phyloP scores from a whole-genome alignment of 2,329 filamentous ascomycete species.

The Paraphoma sp. region DNA sequence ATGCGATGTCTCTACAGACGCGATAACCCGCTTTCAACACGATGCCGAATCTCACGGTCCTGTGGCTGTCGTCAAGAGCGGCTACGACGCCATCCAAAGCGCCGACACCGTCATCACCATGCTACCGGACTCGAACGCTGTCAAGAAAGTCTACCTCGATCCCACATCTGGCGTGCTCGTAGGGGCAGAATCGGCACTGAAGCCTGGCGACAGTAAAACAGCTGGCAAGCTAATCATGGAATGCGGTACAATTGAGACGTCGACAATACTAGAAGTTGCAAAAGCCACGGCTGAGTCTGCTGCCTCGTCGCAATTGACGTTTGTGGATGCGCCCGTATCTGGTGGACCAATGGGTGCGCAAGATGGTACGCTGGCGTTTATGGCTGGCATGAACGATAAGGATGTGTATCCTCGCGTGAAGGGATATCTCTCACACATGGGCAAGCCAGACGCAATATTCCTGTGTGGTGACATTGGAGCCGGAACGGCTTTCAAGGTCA shows the following conservation, averaged over 20 bases:
- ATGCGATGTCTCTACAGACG: constrained; percentile 48
- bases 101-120: constrained; percentile 52
- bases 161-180: constrained; percentile 48
- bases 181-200: constrained; percentile 35
- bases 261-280: constrained; percentile 80
- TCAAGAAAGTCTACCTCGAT: constrained; percentile 52
- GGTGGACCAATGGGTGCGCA: constrained; percentile 89
- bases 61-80: constrained; percentile 46
- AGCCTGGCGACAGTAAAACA: constrained; percentile 31
- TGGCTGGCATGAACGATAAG: constrained; percentile 73
- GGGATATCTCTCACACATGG: constrained; percentile 78
- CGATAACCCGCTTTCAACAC: constrained; percentile 46
- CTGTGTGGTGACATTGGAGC: constrained; percentile 84
- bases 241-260: constrained; percentile 94
- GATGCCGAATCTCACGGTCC: constrained; percentile 46
- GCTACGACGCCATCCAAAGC: constrained; percentile 47
- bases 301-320: constrained; percentile 67
- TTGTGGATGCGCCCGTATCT: constrained; percentile 94
- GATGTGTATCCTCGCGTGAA: constrained; percentile 62
- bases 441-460: constrained; percentile 71
- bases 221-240: constrained; percentile 84
- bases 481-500: constrained; percentile 87
- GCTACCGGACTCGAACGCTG: constrained; percentile 47
- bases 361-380: constrained; percentile 88
- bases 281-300: constrained; percentile 61